A percentile compares a stretch with the other conserved stretches of the same genome.
Evolutionary conservation across 2,329 filamentous ascomycete species (phyloP).

Genomic region (Claviceps sp.): DNA sequence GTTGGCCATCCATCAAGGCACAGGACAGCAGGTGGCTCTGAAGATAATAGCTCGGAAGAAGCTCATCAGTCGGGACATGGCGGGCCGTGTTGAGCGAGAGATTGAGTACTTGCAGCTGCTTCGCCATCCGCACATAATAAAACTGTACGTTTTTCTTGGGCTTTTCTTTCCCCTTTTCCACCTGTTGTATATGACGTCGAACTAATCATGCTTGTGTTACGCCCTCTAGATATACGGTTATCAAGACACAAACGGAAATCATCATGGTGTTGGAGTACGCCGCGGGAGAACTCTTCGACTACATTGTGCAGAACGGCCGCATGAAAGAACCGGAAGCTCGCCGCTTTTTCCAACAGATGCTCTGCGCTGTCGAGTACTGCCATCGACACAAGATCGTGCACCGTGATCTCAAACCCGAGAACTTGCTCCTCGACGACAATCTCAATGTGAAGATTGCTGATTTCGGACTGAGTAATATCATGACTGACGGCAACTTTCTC

Average conservation of each 20-base stretch:
- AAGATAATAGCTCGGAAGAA: conserved; percentile 97
- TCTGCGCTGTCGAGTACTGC: conserved; percentile 97
- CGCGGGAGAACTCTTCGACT: conserved; percentile 92
- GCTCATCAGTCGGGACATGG: conserved; percentile 94
- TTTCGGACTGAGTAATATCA: conserved; percentile 97
- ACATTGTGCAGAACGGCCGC: conserved; percentile 86
- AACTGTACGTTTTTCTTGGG: conserved; percentile 49
- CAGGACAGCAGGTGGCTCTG: conserved; percentile 86
- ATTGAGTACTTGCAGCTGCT: conserved; percentile 95
- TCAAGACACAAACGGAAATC: conserved; percentile 86
- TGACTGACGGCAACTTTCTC: conserved; percentile 98
- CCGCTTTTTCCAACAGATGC: conserved; percentile 97
- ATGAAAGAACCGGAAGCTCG: conserved; percentile 88
- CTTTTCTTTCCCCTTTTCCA: neutral
- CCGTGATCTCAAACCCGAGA: conserved; percentile 93
- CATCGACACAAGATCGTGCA: conserved; percentile 98
- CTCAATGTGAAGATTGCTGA: conserved; percentile 99
- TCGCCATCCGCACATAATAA: conserved; percentile 96
- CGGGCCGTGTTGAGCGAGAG: conserved; percentile 90
- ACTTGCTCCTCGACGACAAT: conserved; percentile 83
- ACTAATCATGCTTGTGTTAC: neutral
- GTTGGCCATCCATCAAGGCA: conserved; percentile 82
- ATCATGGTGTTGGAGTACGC: conserved; percentile 99
- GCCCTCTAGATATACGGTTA: conserved; percentile 68
- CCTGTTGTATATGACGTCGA: neutral